A percentile compares a stretch with the other conserved stretches of the same genome.
Evolutionary conservation across 169 alveolate genomes (phyloP).

Genomic region (Babesia bovis): DNA sequence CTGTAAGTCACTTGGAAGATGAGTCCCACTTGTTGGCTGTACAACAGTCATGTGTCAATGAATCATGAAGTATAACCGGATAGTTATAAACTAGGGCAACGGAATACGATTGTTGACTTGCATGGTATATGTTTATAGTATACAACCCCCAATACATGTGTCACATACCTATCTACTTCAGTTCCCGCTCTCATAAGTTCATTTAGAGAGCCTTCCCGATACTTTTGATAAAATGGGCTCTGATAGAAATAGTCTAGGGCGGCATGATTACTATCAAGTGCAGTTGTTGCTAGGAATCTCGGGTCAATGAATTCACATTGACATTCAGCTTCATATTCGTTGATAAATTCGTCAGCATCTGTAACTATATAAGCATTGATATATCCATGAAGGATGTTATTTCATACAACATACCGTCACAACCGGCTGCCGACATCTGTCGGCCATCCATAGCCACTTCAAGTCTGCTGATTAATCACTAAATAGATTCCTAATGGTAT

Average conservation of each 20-base stretch:
- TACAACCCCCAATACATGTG: background rate
- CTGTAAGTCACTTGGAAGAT: conserved; percentile 65
- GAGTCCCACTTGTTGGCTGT: conserved; percentile 63
- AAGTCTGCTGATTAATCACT: background rate
- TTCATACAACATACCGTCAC: conserved; percentile 10
- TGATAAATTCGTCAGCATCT: conserved; percentile 43
- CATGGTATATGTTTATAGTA: background rate
- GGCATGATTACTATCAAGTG: conserved; percentile 62
- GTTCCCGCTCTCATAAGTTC: conserved; percentile 54
- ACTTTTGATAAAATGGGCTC: conserved; percentile 65
- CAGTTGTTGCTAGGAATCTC: conserved; percentile 30
- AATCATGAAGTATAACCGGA: no score
- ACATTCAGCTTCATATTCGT: conserved; percentile 55
- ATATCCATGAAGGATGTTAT: background rate
- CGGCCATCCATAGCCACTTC: conserved; percentile 1
- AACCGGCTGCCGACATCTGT: conserved; percentile 19
- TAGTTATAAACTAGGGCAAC: no score
- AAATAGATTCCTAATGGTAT: background rate
- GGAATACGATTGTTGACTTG: no score
- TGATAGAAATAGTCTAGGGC: conserved; percentile 67
- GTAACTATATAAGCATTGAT: background rate
- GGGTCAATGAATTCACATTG: conserved; percentile 63
- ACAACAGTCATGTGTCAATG: background rate
- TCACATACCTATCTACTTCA: conserved; percentile 54
- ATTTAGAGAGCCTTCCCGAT: conserved; percentile 62